Base-by-base conservation (phyloP, 2,329 filamentous ascomycete genomes). In the Basipetospora chlamydospora region DNA sequence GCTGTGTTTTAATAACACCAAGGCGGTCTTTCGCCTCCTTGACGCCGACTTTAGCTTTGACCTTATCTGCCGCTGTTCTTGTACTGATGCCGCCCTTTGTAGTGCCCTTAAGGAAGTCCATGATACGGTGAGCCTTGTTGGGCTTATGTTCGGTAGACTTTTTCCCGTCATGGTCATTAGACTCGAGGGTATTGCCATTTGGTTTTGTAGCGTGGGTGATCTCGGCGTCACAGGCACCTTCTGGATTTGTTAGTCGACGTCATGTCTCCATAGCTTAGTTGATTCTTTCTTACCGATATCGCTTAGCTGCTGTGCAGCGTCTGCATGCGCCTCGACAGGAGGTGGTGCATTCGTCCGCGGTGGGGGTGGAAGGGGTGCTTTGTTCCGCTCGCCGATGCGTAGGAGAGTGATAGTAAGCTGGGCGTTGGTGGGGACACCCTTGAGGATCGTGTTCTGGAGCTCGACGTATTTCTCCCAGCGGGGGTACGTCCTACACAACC, bases 371-470 rank as follows among this genome's bases (percentile, higher is more conserved):
- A 92, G 56, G 0, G 85, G 85, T 1, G 81, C 77, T 44, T 81
- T 80, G 56, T 87, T 87, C 9, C 72, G 73, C 56, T 92, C 85
- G 28, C 83, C 84, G 21, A 88, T 75, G 5, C 85, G 79, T 9
- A 92, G 71, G 2, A 92, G 66, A 0, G 84, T 92, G 20, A 92
- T 61, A 0, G 83, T 77, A 13, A 92, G 70, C 49, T 93, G 85
- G 3, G 83, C 82, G 50, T 92, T 90, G 2, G 84, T 93, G 1
- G 85, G 85, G 0, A 90, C 77, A 3, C 83, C 82, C 49, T 80
- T 83, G 35, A 93, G 70, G 1, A 90, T 52, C 0, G 80, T 84
- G 46, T 85, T 85, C 41, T 79, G 69, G 9, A 85, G 57, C 47
- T 86, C 77, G 12, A 88, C 61, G 6, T 84, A 61, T 45, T 79